Evolutionary conservation across 345 rosid genomes (phyloP), one percentile per base, ranked within the genome.

Genomic region (Kernera saxatilis): DNA sequence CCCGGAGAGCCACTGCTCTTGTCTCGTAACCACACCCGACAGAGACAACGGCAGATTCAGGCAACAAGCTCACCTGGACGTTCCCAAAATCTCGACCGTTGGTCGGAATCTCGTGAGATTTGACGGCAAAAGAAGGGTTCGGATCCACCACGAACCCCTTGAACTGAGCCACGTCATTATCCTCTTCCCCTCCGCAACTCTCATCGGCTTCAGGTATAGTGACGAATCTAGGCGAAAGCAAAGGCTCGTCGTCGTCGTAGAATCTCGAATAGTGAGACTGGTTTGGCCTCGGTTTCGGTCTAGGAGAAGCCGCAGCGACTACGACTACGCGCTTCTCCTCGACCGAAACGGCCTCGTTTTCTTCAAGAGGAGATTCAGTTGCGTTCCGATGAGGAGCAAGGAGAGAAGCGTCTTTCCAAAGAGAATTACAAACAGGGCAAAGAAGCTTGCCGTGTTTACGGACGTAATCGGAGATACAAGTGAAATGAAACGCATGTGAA

Each of bases 171-270:
- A 72, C 82, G 33, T 73, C 76, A 30, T 68, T 77, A 0, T 76
- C 86, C 0, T 76, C 87, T 3, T 75, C 88, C 2, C 57, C 81
- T 49, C 66, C 75, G 8, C 77, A 76, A 71, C 78, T 81, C 78
- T 88, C 94, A 43, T 85, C 87, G 18, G 81, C 80, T 74, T 92
- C 97, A 1, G 90, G 96, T 26, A 93, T 90, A 48, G 97, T 58
- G 29, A 74, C 67, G 55, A 81, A 86, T 39, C 86, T 72, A 13
- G 78, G 70, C 2, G 93, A 84, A 13, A 82, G 53, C 67, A 93
- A 71, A n/a, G 93, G 90, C 82, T 93, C 97, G 25, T 93, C 98
- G 30, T 93, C 97, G 3, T 84, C 84, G 79, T 93, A 93, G 40
- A 80, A 82, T 69, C 84, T 82, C 9, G 80, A 76, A 67, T 48